Percentiles rank a stretch among this genome's conserved stretches.
These are phyloP conservation scores for Lactuca saligna DNA, from an alignment of 129 eudicot genomes.

Conservation along the genomic window DNA sequence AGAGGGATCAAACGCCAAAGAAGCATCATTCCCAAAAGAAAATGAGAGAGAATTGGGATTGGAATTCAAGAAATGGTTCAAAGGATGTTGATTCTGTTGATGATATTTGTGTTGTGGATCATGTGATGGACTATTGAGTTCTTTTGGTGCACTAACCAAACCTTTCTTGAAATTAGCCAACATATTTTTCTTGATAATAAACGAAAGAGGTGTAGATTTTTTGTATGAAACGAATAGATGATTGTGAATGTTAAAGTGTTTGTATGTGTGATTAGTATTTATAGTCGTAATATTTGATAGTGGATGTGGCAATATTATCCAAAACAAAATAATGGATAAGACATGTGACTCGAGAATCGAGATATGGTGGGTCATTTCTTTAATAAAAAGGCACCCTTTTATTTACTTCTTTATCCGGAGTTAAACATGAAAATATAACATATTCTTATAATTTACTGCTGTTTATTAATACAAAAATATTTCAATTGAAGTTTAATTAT, in stretches of 20 bases:
- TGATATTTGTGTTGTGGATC: constrained; percentile 9
- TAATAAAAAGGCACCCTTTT: too few species aligned
- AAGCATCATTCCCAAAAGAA: constrained; percentile 52
- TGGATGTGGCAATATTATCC: constrained; percentile 30
- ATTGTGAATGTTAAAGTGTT: constrained; percentile 8
- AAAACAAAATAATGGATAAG: constrained; percentile 13
- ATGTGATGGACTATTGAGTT: constrained; percentile 55
- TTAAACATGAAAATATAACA: too few species aligned
- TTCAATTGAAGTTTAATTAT: too few species aligned
- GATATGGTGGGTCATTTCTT: not conserved
- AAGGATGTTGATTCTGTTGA: constrained; percentile 35
- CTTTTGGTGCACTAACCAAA: constrained; percentile 75
- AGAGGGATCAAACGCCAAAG: constrained; percentile 60
- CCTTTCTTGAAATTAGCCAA: constrained; percentile 78
- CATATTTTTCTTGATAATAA: constrained; percentile 43
- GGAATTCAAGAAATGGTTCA: constrained; percentile 52
- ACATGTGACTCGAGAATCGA: constrained; percentile 13
- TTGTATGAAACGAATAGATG: not conserved
- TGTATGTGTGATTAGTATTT: constrained; percentile 7
- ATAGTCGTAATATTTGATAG: constrained; percentile 3
- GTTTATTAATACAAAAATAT: too few species aligned
- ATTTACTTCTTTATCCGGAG: too few species aligned
- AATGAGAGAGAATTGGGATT: constrained; percentile 58
- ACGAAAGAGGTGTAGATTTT: not conserved
- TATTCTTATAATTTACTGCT: too few species aligned